These are phyloP conservation scores for Phytophthora fragariae DNA, from an alignment of 352 stramenopile genomes.

Conservation along the genomic window DNA sequence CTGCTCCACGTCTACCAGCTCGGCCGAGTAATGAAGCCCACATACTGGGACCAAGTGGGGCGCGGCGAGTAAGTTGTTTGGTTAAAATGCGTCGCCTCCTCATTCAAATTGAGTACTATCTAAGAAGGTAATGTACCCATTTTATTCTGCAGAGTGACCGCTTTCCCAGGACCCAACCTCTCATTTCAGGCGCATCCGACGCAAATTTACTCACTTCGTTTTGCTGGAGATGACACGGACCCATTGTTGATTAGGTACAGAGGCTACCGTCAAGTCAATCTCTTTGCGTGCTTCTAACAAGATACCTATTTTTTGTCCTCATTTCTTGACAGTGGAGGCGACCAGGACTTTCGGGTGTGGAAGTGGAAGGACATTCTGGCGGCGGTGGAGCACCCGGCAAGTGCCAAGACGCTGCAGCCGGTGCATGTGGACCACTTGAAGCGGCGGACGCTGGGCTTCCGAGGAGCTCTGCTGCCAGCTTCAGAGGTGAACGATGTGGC, in stretches of 20 bases:
- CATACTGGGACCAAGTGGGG: slow-evolving; percentile 60
- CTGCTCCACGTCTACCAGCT: slow-evolving; percentile 68
- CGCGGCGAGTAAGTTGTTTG: slow-evolving; percentile 40
- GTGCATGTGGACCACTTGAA: slow-evolving; percentile 62
- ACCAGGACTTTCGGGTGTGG: slow-evolving; percentile 83
- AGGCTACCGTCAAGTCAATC: neutral
- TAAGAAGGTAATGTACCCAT: neutral
- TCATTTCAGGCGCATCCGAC: slow-evolving; percentile 75
- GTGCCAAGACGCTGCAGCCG: slow-evolving; percentile 37
- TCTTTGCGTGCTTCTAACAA: slow-evolving; percentile 8
- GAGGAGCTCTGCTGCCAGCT: slow-evolving; percentile 63
- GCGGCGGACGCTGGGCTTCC: slow-evolving; percentile 63
- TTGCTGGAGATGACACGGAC: slow-evolving; percentile 60
- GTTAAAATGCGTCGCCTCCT: slow-evolving; percentile 17
- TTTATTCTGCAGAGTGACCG: slow-evolving; percentile 37
- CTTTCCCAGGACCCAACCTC: slow-evolving; percentile 56
- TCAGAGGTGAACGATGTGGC: slow-evolving; percentile 77
- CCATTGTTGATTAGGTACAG: slow-evolving; percentile 70
- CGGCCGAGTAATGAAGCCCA: slow-evolving; percentile 46
- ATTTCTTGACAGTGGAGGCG: slow-evolving; percentile 53
- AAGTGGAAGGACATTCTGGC: slow-evolving; percentile 68
- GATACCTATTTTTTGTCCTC: slow-evolving; percentile 6
- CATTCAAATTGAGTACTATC: neutral
- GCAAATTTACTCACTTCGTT: slow-evolving; percentile 79
- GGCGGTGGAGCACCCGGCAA: slow-evolving; percentile 43